A percentile compares a stretch with the other conserved stretches of the same genome.
Evolutionary conservation across 1,139 yeast species (phyloP).

Genomic region (Meyerozyma athensensis): DNA sequence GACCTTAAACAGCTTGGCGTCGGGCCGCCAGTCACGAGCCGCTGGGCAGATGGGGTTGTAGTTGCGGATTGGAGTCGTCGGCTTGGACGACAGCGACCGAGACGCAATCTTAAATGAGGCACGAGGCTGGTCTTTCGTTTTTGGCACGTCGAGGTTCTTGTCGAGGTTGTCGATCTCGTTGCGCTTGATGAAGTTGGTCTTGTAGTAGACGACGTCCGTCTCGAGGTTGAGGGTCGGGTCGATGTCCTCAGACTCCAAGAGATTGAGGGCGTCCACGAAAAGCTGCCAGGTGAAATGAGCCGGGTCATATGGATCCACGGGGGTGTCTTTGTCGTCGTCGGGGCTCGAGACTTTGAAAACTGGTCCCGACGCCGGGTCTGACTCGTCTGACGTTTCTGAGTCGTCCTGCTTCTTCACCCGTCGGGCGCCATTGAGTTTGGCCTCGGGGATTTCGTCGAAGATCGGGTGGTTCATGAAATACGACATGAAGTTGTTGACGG

Average conservation of each 20-base stretch:
- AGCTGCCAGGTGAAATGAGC: conserved; percentile 29
- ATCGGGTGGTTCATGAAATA: conserved; percentile 44
- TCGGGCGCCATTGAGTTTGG: conserved; percentile 32
- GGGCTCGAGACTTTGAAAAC: neutral
- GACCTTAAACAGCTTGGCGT: conserved; percentile 18
- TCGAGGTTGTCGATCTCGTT: conserved; percentile 25
- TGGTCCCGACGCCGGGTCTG: neutral
- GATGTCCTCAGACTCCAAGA: conserved; percentile 23
- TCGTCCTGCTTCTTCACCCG: conserved; percentile 13
- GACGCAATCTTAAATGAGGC: conserved; percentile 24
- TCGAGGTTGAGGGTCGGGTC: conserved; percentile 37
- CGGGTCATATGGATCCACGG: conserved; percentile 15
- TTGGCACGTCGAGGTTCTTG: conserved; percentile 7
- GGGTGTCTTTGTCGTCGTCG: conserved; percentile 6
- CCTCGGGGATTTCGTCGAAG: conserved; percentile 45
- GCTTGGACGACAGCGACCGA: neutral
- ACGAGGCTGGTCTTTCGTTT: conserved; percentile 19
- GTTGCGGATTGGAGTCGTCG: conserved; percentile 10
- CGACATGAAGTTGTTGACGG: conserved; percentile 35
- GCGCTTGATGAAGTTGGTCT: conserved; percentile 40
- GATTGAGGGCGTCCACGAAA: conserved; percentile 30
- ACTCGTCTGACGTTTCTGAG: neutral
- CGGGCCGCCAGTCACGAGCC: conserved; percentile 39
- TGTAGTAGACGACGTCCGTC: conserved; percentile 42
- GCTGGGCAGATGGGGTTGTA: conserved; percentile 31